A percentile compares a stretch with the other conserved stretches of the same genome.
Conservation (phyloP, 208 protist genomes). For the Wallacemonas sp. region DNA sequence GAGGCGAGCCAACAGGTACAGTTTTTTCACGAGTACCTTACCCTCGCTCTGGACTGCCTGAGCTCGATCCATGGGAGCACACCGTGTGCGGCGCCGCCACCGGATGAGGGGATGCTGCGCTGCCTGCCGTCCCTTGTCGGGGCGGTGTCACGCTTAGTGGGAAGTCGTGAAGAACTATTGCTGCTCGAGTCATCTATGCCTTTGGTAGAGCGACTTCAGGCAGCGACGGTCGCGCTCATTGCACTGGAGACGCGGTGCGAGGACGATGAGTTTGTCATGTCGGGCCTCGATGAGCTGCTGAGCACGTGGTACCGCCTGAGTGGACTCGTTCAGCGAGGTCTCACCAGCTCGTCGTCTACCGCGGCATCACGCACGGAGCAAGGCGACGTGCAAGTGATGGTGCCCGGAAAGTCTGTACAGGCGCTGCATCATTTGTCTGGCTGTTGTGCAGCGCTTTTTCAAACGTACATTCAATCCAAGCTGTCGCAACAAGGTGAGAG, state of each 20-base stretch:
- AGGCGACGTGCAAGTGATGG: too few species aligned
- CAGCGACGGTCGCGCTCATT: constrained; percentile 24
- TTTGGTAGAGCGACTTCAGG: background rate
- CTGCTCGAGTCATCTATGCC: background rate
- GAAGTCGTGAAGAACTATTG: background rate
- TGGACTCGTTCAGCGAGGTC: background rate
- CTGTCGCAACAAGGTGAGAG: background rate
- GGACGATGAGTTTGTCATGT: constrained; percentile 62
- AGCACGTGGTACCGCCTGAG: constrained; percentile 37
- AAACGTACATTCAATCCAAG: constrained; percentile 5
- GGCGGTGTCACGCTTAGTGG: background rate
- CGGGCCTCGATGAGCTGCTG: constrained; percentile 66
- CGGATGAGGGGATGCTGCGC: background rate
- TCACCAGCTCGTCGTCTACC: background rate
- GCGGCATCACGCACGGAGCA: too few species aligned
- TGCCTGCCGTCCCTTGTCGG: constrained; percentile 1
- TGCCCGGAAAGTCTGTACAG: background rate
- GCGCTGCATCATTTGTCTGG: background rate
- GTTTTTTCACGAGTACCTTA: background rate
- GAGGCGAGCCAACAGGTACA: background rate
- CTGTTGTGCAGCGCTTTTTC: background rate
- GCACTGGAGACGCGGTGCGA: constrained; percentile 25
- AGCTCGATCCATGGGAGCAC: too few species aligned
- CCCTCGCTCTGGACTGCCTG: background rate
- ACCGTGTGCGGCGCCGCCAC: background rate